Base-by-base conservation (phyloP, 2,329 filamentous ascomycete genomes). In the Lomentospora prolificans region DNA sequence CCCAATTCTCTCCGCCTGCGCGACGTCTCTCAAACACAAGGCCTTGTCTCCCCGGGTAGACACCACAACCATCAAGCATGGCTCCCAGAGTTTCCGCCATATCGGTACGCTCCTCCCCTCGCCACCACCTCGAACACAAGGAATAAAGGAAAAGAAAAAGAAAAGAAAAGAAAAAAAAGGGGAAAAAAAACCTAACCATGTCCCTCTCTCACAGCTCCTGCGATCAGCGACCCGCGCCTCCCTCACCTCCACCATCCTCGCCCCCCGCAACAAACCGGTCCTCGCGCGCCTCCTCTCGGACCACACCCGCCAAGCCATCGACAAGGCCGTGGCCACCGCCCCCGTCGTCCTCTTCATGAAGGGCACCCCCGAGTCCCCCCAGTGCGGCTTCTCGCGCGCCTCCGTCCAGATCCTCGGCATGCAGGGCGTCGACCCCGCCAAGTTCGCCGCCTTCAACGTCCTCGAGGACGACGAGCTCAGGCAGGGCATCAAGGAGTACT, bases 311-410 rank as follows among this genome's bases (percentile, higher is more conserved):
- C 73, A 82, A 39, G 90, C 91, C 25, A 99, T 99, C 65, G 89
- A 96, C 71, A 89, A 90, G 70, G 92, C 92, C 30, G 86, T 99
- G 14, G 78, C 75, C 24, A 91, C 90, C 1, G 87, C 91, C 0
- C 92, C 92, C 2, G 92, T 99, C 0, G 94, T 99, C 1, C 79
- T 99, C 57, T 99, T 99, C 72, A 96, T 96, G 90, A 96, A 99
- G 77, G 94, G 94, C 58, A 97, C 94, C 1, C 94, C 94, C 57
- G 91, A 96, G 74, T 89, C 84, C 59, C 94, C 94, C 19, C 91
- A 96, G 72, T 99, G 94, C 73, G 94, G 94, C 50, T 99, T 96
- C 78, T 97, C 92, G 58, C 84, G 91, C 64, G 92, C 92, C 55
- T 90, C 82, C 68, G 95, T 99, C 69, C 91, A 97, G 77, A 91